A percentile compares a stretch with the other conserved stretches of the same genome.
These are phyloP conservation scores for Colletotrichum sp. DNA, from an alignment of 2,329 filamentous ascomycete species.

Conservation along the genomic window DNA sequence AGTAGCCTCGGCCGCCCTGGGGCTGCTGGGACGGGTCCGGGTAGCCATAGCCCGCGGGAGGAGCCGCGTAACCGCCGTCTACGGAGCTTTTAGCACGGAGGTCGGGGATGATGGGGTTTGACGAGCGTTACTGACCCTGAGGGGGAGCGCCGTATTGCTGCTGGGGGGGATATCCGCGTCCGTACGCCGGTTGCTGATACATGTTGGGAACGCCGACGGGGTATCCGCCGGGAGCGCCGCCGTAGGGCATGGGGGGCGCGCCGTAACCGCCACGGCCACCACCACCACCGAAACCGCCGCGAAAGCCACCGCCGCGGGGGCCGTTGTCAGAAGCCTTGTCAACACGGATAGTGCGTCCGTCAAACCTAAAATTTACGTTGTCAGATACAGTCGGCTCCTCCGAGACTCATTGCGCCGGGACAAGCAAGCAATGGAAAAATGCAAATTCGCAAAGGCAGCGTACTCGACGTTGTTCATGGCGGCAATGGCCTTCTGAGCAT, in stretches of 20 bases:
- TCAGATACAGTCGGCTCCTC: background rate
- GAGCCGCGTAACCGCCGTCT: slow-evolving; percentile 17
- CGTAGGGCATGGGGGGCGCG: slow-evolving; percentile 36
- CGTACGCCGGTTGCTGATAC: slow-evolving; percentile 45
- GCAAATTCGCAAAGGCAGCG: slow-evolving; percentile 36
- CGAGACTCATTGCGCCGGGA: slow-evolving; percentile 19
- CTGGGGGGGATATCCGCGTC: slow-evolving; percentile 48
- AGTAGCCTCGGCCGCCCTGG: slow-evolving; percentile 46
- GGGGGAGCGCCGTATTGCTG: slow-evolving; percentile 39
- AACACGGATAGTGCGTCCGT: slow-evolving; percentile 92
- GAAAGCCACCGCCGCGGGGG: slow-evolving; percentile 62
- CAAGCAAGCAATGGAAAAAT: slow-evolving; percentile 21
- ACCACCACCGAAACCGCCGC: slow-evolving; percentile 42
- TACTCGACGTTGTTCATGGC: slow-evolving; percentile 92
- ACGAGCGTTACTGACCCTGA: slow-evolving; percentile 37
- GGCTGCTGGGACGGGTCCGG: slow-evolving; percentile 45
- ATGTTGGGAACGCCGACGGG: slow-evolving; percentile 38
- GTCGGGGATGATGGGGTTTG: background rate
- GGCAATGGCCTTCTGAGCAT: slow-evolving; percentile 78
- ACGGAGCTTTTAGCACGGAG: background rate
- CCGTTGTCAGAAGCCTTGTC: slow-evolving; percentile 91
- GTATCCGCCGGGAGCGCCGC: slow-evolving; percentile 32
- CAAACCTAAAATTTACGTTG: slow-evolving; percentile 67
- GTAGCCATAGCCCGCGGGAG: slow-evolving; percentile 45
- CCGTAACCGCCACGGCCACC: slow-evolving; percentile 37